Conservation (phyloP, 495 filamentous ascomycete genomes). For the Podospora bellae-mahoneyi region DNA sequence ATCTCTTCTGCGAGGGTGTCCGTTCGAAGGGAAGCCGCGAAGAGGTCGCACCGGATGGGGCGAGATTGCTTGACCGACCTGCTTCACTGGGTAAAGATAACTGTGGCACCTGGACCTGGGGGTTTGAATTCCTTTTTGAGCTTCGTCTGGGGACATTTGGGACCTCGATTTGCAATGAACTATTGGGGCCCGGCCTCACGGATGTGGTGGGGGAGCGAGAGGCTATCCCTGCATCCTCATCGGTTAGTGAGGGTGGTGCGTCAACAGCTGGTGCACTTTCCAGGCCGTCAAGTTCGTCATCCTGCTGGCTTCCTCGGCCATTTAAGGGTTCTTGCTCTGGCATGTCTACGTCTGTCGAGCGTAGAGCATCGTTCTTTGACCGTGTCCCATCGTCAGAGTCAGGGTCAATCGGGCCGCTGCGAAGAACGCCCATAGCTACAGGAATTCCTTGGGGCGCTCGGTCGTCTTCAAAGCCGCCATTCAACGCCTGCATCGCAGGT, state of each 20-base stretch:
- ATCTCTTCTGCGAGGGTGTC: conserved; percentile 49
- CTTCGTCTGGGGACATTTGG: conserved; percentile 58
- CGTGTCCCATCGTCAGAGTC: conserved; percentile 50
- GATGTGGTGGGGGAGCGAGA: neutral
- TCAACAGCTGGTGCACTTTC: neutral
- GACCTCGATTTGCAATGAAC: conserved; percentile 14
- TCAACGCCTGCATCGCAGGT: conserved; percentile 51
- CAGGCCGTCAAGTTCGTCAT: neutral
- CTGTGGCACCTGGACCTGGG: conserved; percentile 18
- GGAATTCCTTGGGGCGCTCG: conserved; percentile 53
- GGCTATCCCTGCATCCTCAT: neutral
- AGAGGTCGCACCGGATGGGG: conserved; percentile 19
- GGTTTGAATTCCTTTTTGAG: conserved; percentile 52
- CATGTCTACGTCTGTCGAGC: conserved; percentile 28
- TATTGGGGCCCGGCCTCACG: neutral
- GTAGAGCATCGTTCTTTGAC: conserved; percentile 23
- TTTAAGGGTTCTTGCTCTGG: conserved; percentile 41
- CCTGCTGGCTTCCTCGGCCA: conserved; percentile 28
- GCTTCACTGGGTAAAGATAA: conserved; percentile 14
- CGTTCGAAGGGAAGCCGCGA: conserved; percentile 62
- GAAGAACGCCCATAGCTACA: conserved; percentile 54
- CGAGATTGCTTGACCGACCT: conserved; percentile 4
- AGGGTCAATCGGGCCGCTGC: conserved; percentile 57
- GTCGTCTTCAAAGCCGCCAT: conserved; percentile 54
- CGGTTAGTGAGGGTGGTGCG: neutral